These are phyloP conservation scores for Syzygium syzygioides DNA, from an alignment of 441 rosid genomes.

Conservation along the genomic window DNA sequence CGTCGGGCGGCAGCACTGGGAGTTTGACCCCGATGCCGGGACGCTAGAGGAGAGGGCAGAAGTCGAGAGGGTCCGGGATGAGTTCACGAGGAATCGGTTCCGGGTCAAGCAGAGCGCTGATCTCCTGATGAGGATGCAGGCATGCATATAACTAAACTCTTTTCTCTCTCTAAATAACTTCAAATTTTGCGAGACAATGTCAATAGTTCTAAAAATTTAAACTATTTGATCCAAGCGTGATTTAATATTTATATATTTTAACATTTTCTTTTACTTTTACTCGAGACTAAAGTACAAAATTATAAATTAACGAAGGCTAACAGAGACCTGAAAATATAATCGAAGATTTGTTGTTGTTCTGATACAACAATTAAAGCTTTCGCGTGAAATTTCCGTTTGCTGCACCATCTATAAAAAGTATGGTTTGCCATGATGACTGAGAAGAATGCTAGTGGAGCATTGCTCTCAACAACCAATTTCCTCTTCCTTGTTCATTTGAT, in stretches of 20 bases:
- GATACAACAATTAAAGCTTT: background rate
- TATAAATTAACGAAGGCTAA: background rate
- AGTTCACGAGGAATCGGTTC: constrained; percentile 34
- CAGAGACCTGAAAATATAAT: background rate
- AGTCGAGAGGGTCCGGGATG: constrained; percentile 19
- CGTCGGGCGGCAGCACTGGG: constrained; percentile 66
- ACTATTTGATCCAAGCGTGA: background rate
- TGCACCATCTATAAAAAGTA: background rate
- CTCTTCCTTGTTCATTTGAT: background rate
- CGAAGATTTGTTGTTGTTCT: background rate
- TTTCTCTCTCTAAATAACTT: background rate
- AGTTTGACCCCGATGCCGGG: constrained; percentile 37
- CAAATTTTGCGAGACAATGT: background rate
- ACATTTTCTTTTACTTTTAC: background rate
- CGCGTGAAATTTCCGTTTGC: background rate
- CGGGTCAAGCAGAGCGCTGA: constrained; percentile 45
- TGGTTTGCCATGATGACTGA: background rate
- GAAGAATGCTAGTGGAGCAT: background rate
- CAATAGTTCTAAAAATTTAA: background rate
- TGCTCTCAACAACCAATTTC: background rate
- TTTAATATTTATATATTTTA: background rate
- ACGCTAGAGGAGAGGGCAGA: constrained; percentile 23
- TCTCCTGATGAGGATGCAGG: constrained; percentile 54
- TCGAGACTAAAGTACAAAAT: background rate
- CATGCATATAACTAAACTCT: background rate